These are phyloP conservation scores for Termitomyces titanicus DNA, from an alignment of 768 basidiomycete species.

Conservation along the genomic window DNA sequence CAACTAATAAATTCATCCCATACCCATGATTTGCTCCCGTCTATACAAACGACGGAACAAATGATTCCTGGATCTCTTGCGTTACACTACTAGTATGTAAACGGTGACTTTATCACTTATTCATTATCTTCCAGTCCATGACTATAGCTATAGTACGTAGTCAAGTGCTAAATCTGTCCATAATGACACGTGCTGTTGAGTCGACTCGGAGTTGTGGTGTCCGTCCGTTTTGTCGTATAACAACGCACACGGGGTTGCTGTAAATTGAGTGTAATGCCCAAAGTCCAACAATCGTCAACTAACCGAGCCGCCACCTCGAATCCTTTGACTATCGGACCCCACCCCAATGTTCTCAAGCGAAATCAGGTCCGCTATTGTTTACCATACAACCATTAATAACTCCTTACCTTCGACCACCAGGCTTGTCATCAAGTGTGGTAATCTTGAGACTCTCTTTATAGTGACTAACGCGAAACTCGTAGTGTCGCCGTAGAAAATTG, in stretches of 20 bases:
- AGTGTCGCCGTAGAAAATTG: slow-evolving; percentile 74
- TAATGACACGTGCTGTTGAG: slow-evolving; percentile 12
- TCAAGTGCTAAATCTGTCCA: slow-evolving; percentile 8
- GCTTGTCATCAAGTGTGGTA: slow-evolving; percentile 51
- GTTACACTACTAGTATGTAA: slow-evolving; percentile 1
- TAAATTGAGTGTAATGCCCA: slow-evolving; percentile 42
- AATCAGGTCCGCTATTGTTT: slow-evolving; percentile 37
- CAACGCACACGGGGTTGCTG: not conserved
- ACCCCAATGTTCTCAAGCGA: slow-evolving; percentile 48
- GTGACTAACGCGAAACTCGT: slow-evolving; percentile 22
- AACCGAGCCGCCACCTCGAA: slow-evolving; percentile 23
- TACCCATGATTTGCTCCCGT: slow-evolving; percentile 7
- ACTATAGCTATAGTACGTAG: no score
- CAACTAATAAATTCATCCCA: slow-evolving; percentile 26
- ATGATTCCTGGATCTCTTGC: not conserved
- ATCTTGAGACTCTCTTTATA: not conserved
- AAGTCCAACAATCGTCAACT: slow-evolving; percentile 24
- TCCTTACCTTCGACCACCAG: slow-evolving; percentile 22
- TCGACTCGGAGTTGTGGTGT: not conserved
- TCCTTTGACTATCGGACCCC: slow-evolving; percentile 24
- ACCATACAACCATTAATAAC: not conserved
- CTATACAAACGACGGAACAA: not conserved
- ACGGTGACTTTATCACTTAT: no score
- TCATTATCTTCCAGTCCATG: no score
- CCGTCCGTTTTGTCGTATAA: slow-evolving; percentile 2